Conservation (phyloP, 148 eudicot species). For the Camellia lanceoleosa region DNA sequence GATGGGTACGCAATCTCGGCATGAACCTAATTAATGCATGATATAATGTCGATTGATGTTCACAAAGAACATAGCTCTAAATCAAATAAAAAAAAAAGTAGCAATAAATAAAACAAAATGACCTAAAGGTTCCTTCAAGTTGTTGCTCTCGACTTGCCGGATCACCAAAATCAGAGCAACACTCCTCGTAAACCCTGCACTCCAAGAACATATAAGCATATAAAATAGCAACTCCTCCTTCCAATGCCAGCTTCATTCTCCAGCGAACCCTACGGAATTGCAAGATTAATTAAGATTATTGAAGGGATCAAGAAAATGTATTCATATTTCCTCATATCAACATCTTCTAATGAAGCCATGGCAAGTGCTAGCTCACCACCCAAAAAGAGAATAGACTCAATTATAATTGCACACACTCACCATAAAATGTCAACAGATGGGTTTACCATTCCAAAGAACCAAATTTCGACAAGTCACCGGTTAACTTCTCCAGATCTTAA, state of each 20-base stretch:
- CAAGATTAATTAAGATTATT: slow-evolving; percentile 13
- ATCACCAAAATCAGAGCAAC: slow-evolving; percentile 94
- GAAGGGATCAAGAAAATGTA: not conserved
- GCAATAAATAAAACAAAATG: slow-evolving; percentile 9
- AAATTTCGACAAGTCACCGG: slow-evolving; percentile 77
- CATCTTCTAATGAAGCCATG: not conserved
- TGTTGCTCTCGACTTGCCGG: slow-evolving; percentile 82
- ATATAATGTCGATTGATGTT: slow-evolving; percentile 13
- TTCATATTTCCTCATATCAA: not conserved
- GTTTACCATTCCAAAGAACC: slow-evolving; percentile 96
- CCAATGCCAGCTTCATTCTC: slow-evolving; percentile 98
- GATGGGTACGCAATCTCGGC: slow-evolving; percentile 98
- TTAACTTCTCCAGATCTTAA: slow-evolving; percentile 89
- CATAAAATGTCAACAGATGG: slow-evolving; percentile 95
- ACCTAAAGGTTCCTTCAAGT: slow-evolving; percentile 98
- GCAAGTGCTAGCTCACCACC: no score
- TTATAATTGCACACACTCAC: slow-evolving; percentile 36
- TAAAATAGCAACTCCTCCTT: slow-evolving; percentile 67
- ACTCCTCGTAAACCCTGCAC: no score
- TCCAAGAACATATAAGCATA: slow-evolving; percentile 97
- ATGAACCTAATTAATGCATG: slow-evolving; percentile 56
- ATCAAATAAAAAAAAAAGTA: not conserved
- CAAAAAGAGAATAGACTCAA: not conserved
- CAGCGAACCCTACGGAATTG: slow-evolving; percentile 81
- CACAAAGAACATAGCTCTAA: not conserved